A percentile compares a stretch with the other conserved stretches of the same genome.
These are phyloP conservation scores for Halenospora varia DNA, from an alignment of 495 filamentous ascomycete species.

Conservation along the genomic window DNA sequence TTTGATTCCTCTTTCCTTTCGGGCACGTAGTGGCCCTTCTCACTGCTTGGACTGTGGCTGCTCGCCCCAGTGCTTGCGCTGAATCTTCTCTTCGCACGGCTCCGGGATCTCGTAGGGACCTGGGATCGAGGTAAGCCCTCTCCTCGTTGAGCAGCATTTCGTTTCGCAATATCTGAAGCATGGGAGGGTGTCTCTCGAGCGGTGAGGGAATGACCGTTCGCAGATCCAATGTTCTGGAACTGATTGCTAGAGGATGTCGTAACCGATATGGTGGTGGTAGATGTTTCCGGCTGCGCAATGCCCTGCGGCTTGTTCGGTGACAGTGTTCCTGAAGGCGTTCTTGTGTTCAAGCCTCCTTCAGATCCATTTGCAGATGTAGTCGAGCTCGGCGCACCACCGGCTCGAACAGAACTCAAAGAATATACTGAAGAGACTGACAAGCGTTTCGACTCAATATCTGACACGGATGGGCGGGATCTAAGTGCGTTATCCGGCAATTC, in stretches of 20 bases:
- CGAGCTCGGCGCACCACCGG: conserved; percentile 32
- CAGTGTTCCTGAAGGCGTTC: conserved; percentile 13
- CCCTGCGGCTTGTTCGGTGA: conserved; percentile 13
- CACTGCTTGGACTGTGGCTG: conserved; percentile 61
- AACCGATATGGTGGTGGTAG: conserved; percentile 49
- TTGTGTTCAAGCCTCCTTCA: conserved; percentile 15
- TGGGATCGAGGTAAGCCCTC: conserved; percentile 19
- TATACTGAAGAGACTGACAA: conserved; percentile 64
- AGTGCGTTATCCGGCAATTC: conserved; percentile 42
- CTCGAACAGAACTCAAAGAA: conserved; percentile 54
- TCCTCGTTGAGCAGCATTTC: conserved; percentile 21
- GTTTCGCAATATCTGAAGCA: conserved; percentile 33
- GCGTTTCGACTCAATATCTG: conserved; percentile 51
- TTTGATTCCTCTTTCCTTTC: conserved; percentile 47
- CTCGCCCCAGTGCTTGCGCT: conserved; percentile 74
- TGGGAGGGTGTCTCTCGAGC: conserved; percentile 34
- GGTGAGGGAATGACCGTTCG: conserved; percentile 39
- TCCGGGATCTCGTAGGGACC: conserved; percentile 52
- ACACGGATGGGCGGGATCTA: conserved; percentile 35
- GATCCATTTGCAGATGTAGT: conserved; percentile 29
- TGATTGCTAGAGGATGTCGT: conserved; percentile 46
- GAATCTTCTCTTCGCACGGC: conserved; percentile 67
- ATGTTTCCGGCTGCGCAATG: conserved; percentile 41
- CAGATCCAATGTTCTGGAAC: conserved; percentile 20
- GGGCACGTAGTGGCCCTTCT: conserved; percentile 38